A percentile compares a stretch with the other conserved stretches of the same genome.
Conservation (phyloP, 345 rosid species). For the Erysimum cheiranthoides region DNA sequence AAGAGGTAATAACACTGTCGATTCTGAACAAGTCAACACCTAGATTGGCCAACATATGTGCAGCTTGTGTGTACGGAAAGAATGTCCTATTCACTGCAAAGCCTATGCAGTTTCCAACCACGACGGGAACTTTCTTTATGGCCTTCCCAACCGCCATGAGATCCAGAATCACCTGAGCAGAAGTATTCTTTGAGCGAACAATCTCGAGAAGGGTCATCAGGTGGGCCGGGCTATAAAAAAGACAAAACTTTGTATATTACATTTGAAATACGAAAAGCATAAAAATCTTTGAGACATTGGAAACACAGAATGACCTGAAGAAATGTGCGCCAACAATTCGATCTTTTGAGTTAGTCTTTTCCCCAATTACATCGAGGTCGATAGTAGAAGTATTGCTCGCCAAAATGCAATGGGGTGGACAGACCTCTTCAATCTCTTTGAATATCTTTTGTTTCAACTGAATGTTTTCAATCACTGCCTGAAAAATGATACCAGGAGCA, state of each 20-base stretch:
- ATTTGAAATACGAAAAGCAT: neutral
- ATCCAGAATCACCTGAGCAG: slow-evolving; percentile 89
- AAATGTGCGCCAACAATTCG: slow-evolving; percentile 95
- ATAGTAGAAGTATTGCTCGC: slow-evolving; percentile 93
- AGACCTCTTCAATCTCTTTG: slow-evolving; percentile 78
- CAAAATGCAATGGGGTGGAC: slow-evolving; percentile 88
- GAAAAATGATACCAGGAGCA: slow-evolving; percentile 44
- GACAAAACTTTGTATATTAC: slow-evolving; percentile 32
- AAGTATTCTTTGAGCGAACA: slow-evolving; percentile 79
- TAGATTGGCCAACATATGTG: slow-evolving; percentile 69
- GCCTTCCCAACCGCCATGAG: slow-evolving; percentile 83
- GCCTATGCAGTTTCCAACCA: slow-evolving; percentile 94
- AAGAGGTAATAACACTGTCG: slow-evolving; percentile 72
- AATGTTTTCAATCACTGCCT: slow-evolving; percentile 91
- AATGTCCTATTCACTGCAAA: slow-evolving; percentile 94
- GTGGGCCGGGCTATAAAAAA: slow-evolving; percentile 84
- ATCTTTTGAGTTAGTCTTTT: slow-evolving; percentile 75
- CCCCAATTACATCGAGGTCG: slow-evolving; percentile 77
- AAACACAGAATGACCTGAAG: slow-evolving; percentile 68
- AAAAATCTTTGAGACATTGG: neutral
- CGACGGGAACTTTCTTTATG: slow-evolving; percentile 94
- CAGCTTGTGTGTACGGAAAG: slow-evolving; percentile 82
- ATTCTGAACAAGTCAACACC: slow-evolving; percentile 95
- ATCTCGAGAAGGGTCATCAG: slow-evolving; percentile 97
- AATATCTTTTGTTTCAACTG: slow-evolving; percentile 89